phyloP scores from a whole-genome alignment of 2,329 filamentous ascomycete genomes.

The Fusarium metavorans region DNA sequence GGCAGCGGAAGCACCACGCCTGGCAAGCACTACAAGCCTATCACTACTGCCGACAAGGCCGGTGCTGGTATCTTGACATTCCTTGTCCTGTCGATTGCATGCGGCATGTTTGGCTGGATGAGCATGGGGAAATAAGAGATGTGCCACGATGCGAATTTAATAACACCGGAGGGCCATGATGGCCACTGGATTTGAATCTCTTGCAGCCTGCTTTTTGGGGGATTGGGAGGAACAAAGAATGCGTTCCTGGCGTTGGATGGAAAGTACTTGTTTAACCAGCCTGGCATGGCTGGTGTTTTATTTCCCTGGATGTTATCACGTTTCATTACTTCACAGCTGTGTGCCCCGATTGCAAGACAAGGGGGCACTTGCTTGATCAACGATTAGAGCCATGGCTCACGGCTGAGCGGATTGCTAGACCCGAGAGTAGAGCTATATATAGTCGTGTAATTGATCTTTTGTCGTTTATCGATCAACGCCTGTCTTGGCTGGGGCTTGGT shows the following conservation, averaged over 20 bases:
- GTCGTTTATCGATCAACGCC: neutral
- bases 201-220: conserved; percentile 23
- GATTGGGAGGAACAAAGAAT: conserved; percentile 28
- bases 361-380: neutral
- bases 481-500: conserved; percentile 1
- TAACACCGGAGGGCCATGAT: conserved; percentile 11
- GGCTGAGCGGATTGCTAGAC: neutral
- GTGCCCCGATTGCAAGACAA: neutral
- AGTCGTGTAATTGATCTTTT: neutral
- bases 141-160: conserved; percentile 12
- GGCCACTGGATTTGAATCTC: conserved; percentile 3
- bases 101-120: conserved; percentile 62
- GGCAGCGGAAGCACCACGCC: conserved; percentile 53
- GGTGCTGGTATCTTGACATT: conserved; percentile 62
- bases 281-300: conserved; percentile 37
- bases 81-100: conserved; percentile 55
- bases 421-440: neutral
- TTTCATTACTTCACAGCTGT: conserved; percentile 5
- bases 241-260: conserved; percentile 41
- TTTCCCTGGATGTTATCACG: conserved; percentile 18
- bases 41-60: conserved; percentile 59
- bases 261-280: conserved; percentile 33
- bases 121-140: conserved; percentile 51
- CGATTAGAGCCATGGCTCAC: neutral
- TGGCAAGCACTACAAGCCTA: conserved; percentile 47